Evolutionary conservation across 139 green algal species (phyloP), one percentile per base, ranked within the genome.

Genomic region (Edaphochlamys debaryana): DNA sequence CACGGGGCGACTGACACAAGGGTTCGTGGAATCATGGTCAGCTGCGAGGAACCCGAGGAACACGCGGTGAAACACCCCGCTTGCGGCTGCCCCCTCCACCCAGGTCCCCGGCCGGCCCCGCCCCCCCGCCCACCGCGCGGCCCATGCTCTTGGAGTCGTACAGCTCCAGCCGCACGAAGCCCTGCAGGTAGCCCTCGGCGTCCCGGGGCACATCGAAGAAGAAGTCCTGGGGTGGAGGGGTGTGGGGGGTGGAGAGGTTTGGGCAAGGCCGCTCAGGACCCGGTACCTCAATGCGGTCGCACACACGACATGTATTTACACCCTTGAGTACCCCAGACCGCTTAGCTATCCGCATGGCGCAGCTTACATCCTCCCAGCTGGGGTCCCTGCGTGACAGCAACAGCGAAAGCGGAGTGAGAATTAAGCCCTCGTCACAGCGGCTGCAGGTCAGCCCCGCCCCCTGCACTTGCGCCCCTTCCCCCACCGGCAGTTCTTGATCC

Each of bases 81-180:
- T n/a, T n/a, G n/a, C n/a, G n/a, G n/a, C n/a, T n/a, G n/a, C n/a
- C n/a, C n/a, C n/a, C n/a, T n/a, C n/a, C n/a, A n/a, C n/a, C n/a
- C n/a, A n/a, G n/a, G n/a, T n/a, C n/a, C n/a, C n/a, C n/a, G n/a
- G n/a, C n/a, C n/a, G n/a, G n/a, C n/a, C n/a, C n/a, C n/a, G 15
- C 48, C 48, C 48, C 48, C 48, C 48, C 48, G 11, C 48, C 48
- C 48, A 9, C 48, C 48, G 15, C 48, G 15, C 50, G 25, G 20
- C 2, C 23, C 4, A 1, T n/a, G 25, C 23, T n/a, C 22, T 80
- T 80, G 32, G 69, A 56, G 13, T 80, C 40, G 37, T 69, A 80
- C 37, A 80, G 73, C 56, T 80, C 73, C 37, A 80, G 30, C 38
- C 73, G 56, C 17, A 80, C 20, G 11, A 80, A 23, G 29, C 73